These are phyloP conservation scores for Tylopilus sp. DNA, from an alignment of 768 basidiomycete species.

Conservation along the genomic window DNA sequence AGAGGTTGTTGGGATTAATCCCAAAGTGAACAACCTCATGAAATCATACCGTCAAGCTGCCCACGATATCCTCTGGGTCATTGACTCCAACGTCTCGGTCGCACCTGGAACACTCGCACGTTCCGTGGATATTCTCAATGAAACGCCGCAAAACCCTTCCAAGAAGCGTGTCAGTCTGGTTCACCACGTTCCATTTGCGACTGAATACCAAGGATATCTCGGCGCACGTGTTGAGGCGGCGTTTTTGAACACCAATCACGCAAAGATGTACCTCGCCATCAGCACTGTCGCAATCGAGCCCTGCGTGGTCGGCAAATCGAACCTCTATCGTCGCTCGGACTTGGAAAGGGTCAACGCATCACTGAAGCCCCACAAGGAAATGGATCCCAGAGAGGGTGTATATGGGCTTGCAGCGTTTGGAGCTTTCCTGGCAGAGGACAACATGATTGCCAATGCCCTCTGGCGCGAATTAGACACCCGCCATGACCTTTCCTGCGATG, in stretches of 20 bases:
- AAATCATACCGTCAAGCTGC: constrained; percentile 76
- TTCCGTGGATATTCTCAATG: constrained; percentile 72
- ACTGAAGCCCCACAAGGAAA: constrained; percentile 42
- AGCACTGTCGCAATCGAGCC: constrained; percentile 87
- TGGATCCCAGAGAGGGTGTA: constrained; percentile 20
- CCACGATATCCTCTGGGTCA: constrained; percentile 92
- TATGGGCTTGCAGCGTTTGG: constrained; percentile 77
- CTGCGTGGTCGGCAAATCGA: constrained; percentile 96
- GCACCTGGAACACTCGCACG: constrained; percentile 77
- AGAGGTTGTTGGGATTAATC: constrained; percentile 85
- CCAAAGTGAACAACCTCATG: constrained; percentile 96
- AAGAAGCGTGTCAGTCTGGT: constrained; percentile 72
- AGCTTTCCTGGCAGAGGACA: constrained; percentile 93
- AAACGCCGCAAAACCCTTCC: constrained; percentile 30
- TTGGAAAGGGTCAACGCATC: constrained; percentile 72
- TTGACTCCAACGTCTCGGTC: constrained; percentile 92
- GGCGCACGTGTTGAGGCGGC: constrained; percentile 90
- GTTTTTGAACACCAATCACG: constrained; percentile 95
- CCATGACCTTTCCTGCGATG: constrained; percentile 89
- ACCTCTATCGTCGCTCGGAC: constrained; percentile 88
- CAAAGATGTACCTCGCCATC: constrained; percentile 97
- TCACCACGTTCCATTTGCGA: constrained; percentile 93
- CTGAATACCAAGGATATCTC: constrained; percentile 59
- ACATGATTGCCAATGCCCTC: constrained; percentile 89
- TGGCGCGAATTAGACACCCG: constrained; percentile 91